phyloP scores from a whole-genome alignment of 2,329 filamentous ascomycete species.

The Trichoderma sp. region DNA sequence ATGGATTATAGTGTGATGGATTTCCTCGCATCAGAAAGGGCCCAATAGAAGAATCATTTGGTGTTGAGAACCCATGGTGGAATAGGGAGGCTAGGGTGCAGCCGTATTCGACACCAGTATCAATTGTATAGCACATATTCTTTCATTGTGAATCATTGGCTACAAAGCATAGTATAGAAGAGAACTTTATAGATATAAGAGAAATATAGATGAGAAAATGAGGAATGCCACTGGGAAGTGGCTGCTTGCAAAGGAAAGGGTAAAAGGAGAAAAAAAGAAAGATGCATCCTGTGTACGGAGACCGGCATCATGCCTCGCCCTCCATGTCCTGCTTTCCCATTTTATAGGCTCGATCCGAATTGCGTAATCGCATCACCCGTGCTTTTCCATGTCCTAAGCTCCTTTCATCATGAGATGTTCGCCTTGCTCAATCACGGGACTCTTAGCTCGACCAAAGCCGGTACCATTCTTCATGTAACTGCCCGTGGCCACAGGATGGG shows the following conservation, averaged over 20 bases:
- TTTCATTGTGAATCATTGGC: neutral
- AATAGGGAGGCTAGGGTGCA: neutral
- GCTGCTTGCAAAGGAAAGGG: neutral
- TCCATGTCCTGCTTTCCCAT: neutral
- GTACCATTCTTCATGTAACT: conserved; percentile 27
- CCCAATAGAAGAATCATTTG: no score
- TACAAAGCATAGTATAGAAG: neutral
- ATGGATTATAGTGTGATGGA: neutral
- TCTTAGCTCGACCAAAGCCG: conserved; percentile 31
- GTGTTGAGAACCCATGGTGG: no score
- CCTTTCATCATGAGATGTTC: conserved; percentile 44
- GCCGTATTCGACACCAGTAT: neutral
- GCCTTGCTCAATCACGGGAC: conserved; percentile 44
- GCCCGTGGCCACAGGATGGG: conserved; percentile 7
- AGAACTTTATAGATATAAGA: no score
- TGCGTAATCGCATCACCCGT: neutral
- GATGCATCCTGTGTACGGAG: conserved; percentile 3
- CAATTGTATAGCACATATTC: neutral
- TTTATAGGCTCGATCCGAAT: conserved; percentile 9
- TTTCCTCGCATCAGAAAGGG: no score
- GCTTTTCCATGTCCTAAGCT: neutral
- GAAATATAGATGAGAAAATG: no score
- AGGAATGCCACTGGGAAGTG: neutral
- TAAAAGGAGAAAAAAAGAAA: neutral
- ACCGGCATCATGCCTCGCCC: conserved; percentile 10